Evolutionary conservation across 1,284 basidiomycete species (phyloP).

Genomic region (Phaffia rhodozyma): DNA sequence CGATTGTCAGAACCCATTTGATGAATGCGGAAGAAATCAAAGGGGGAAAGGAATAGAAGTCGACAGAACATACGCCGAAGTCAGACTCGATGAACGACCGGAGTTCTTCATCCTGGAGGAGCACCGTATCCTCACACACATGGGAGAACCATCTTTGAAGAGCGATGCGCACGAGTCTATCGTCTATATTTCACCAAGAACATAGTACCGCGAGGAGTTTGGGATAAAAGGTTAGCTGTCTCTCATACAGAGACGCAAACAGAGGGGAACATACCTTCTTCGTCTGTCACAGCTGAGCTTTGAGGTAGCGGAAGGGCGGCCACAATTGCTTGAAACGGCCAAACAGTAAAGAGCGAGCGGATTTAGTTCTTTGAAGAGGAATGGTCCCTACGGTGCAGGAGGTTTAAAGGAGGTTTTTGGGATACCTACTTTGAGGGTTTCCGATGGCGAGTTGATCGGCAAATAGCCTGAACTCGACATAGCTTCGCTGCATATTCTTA

Average conservation of each 20-base stretch:
- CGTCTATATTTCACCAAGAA: conserved; percentile 40
- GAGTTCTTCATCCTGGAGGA: conserved; percentile 77
- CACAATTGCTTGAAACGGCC: conserved; percentile 48
- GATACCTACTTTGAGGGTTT: conserved; percentile 56
- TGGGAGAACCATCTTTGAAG: conserved; percentile 83
- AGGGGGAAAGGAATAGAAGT: no score
- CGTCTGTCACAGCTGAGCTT: conserved; percentile 85
- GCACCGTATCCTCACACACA: conserved; percentile 74
- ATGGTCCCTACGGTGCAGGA: conserved; percentile 20
- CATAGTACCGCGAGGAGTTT: background rate
- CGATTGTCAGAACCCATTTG: no score
- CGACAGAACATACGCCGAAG: conserved; percentile 51
- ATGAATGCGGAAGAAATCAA: no score
- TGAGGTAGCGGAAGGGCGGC: conserved; percentile 81
- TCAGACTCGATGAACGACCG: conserved; percentile 87
- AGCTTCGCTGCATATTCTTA: conserved; percentile 80
- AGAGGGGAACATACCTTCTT: conserved; percentile 49
- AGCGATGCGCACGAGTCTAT: conserved; percentile 80
- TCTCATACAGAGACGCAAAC: background rate
- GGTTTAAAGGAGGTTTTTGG: background rate
- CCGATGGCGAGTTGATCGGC: conserved; percentile 70
- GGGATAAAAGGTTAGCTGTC: background rate
- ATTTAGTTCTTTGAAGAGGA: conserved; percentile 3
- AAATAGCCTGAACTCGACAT: conserved; percentile 81
- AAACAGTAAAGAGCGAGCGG: conserved; percentile 17